A percentile compares a stretch with the other conserved stretches of the same genome.
Conservation (phyloP, 2,329 filamentous ascomycete species). For the Orbilia oligospora region DNA sequence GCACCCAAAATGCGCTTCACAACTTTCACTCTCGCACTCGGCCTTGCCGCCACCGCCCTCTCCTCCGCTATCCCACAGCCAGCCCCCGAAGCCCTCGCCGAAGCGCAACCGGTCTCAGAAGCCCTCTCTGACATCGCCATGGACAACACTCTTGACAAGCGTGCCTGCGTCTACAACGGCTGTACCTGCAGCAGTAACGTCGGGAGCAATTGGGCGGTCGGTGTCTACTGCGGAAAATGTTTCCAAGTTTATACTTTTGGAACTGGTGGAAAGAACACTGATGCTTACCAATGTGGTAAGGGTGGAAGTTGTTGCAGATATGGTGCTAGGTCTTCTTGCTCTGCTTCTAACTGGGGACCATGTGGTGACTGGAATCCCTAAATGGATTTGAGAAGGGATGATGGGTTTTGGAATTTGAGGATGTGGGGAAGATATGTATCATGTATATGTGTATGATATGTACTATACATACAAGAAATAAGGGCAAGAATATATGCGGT, state of each 20-base stretch:
- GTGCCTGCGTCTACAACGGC: constrained; percentile 26
- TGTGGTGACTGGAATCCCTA: constrained; percentile 1
- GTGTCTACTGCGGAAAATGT: constrained; percentile 39
- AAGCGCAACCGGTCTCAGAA: constrained; percentile 11
- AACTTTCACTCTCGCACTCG: constrained; percentile 9
- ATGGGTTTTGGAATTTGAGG: background rate
- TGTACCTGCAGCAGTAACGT: constrained; percentile 3
- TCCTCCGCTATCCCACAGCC: constrained; percentile 23
- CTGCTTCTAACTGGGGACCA: background rate
- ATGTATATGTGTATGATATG: too few relatives aligned
- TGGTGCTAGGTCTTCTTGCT: constrained; percentile 20
- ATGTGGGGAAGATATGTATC: background rate
- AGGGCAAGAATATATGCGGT: too few relatives aligned
- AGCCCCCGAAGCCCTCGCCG: background rate
- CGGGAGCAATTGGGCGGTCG: background rate
- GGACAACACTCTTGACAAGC: constrained; percentile 32
- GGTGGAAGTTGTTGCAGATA: constrained; percentile 34
- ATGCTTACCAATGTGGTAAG: constrained; percentile 32
- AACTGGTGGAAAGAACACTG: constrained; percentile 20
- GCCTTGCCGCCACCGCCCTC: constrained; percentile 1
- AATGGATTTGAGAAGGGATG: background rate
- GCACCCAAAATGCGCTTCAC: background rate
- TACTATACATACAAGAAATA: too few relatives aligned
- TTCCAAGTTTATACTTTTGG: constrained; percentile 15
- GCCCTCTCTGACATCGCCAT: constrained; percentile 4